Base-by-base conservation (phyloP, 2,329 filamentous ascomycete species). In the Balansia obtecta region DNA sequence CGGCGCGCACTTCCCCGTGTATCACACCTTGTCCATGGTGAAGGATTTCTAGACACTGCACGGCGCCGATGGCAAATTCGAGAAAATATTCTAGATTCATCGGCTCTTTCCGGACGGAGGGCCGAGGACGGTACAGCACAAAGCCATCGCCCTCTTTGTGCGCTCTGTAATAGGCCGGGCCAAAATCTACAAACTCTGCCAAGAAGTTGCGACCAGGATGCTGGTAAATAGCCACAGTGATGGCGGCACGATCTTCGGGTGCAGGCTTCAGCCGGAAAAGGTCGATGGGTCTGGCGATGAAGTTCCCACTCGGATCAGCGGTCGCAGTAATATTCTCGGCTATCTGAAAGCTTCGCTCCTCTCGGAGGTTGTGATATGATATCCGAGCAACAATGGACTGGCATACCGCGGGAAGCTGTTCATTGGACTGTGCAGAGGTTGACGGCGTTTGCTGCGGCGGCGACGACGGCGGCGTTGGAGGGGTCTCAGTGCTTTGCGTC, bases 301-400 rank as follows among this genome's bases (percentile, higher is more conserved):
- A 87, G 50, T 80, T 75, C 54, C 81, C 84, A 20, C 83, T 71
- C 1, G 84, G 83, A 62, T 94, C 88, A 27, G 81, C 82, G 13
- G 82, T 81, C 50, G 78, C 73, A 39, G 83, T 80, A 46, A 95
- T 73, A 53, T 74, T 80, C 66, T 85, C 88, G 61, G 83, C 80
- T 57, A 93, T 86, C 59, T 95, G 86, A 61, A 86, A 96, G 51
- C 91, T 85, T 54, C 90, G 77, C 70, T 97, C 90, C 58, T 96
- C 80, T 8, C 90, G 82, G 48, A 95, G 72, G 15, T 84, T 77
- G 67, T 95, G 88, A 54, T 80, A 83, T 0, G 90, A 95, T 43
- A 96, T 75, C 20, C 88, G 82, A 42, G 89, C 91, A 30, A 95
- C 73, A 6, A 96, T 83, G 8, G 77, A 76, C 54, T 81, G 75